These are phyloP conservation scores for Brassica hybrid DNA, from an alignment of 441 rosid species.

Conservation along the genomic window DNA sequence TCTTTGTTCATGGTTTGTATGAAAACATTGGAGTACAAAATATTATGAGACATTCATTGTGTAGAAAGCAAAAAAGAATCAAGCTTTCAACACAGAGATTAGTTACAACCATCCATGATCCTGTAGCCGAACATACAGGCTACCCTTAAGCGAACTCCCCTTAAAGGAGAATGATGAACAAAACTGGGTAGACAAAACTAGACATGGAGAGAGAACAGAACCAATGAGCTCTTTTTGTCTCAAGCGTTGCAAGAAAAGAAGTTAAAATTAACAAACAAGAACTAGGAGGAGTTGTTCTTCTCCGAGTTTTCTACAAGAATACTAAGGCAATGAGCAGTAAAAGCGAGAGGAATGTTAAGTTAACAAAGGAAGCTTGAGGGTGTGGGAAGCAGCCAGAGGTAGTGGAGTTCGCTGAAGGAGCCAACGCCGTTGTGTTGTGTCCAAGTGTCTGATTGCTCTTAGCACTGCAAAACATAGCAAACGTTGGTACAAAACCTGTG, in stretches of 20 bases:
- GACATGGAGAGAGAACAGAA: slow-evolving; percentile 32
- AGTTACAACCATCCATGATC: slow-evolving; percentile 37
- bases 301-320: slow-evolving; percentile 56
- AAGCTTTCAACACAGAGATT: slow-evolving; percentile 27
- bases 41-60: background rate
- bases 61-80: slow-evolving; percentile 19
- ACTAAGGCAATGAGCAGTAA: slow-evolving; percentile 45
- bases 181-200: slow-evolving; percentile 60
- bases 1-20: slow-evolving; percentile 17
- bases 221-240: no score
- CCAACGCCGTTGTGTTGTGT: slow-evolving; percentile 72
- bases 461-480: no score
- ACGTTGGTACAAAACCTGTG: no score
- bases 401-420: slow-evolving; percentile 82
- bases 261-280: slow-evolving; percentile 34
- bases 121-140: slow-evolving; percentile 20
- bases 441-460: slow-evolving; percentile 73
- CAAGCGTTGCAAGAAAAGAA: slow-evolving; percentile 34
- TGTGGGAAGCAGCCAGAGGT: slow-evolving; percentile 54
- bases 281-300: slow-evolving; percentile 7
- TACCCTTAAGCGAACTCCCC: slow-evolving; percentile 33
- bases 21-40: background rate
- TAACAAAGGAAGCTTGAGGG: slow-evolving; percentile 45
- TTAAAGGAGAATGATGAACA: slow-evolving; percentile 45
- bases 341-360: slow-evolving; percentile 55